Evolutionary conservation across 768 basidiomycete genomes (phyloP), one percentile per base, ranked within the genome.

Genomic region (Galerina marginata): DNA sequence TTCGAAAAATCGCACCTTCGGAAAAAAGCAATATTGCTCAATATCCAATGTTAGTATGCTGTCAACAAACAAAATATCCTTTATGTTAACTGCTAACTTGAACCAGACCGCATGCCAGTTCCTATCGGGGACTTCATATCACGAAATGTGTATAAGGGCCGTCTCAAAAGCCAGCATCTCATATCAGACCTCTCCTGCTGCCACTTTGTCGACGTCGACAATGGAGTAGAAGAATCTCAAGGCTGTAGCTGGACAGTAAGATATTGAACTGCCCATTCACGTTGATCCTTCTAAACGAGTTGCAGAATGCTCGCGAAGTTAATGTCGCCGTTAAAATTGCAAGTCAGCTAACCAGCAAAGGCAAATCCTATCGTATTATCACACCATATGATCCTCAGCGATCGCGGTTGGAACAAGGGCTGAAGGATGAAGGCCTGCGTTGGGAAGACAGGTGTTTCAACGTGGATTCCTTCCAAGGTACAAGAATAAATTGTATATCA

Each of bases 401-500:
- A 9, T 76, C 74, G 12, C 57, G 67, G 5, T 68, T 92, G 14
- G 87, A 91, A 66, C 72, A 72, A 1, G 69, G 72, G 9, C 71
- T 92, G 11, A 80, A 87, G 64, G 43, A 58, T 0, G 72, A 73
- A 38, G 74, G 78, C 0, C 70, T 92, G 0, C 66, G 74, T 1
- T 87, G 83, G 84, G 68, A 83, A 40, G 80, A 91, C 61, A 87
- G 79, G 55, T 86, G 86, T 55, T 92, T 90, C 75, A 91, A 89
- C 69, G 86, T 92, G 26, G 91, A 92, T 66, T 84, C 88, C 1
- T 92, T 92, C 65, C 91, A 92, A 81, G 90, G 90, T 85, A 65
- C 55, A 72, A 1, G 61, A 20, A 12, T 39, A 37, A 33, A 49
- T 57, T 4, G 12, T 39, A 5, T 4, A 44, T 36, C 15, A 3